Percentiles rank a stretch among this genome's conserved stretches.
Evolutionary conservation across 2,329 filamentous ascomycete species (phyloP).

Genomic region (Nemania sp.): DNA sequence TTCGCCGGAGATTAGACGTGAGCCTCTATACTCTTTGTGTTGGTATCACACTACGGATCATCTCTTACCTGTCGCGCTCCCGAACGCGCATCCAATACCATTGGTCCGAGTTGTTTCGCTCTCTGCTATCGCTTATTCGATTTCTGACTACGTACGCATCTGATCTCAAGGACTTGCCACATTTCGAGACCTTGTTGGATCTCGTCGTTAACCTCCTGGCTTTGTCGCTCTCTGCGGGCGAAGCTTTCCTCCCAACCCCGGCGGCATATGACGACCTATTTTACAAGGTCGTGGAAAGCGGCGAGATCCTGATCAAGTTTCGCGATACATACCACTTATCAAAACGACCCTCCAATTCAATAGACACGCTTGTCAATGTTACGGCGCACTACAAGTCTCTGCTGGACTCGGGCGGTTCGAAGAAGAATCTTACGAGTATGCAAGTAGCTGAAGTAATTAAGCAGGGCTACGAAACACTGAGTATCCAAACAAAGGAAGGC

Average conservation of each 20-base stretch:
- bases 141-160: constrained; percentile 87
- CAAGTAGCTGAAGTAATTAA: constrained; percentile 93
- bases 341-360: constrained; percentile 67
- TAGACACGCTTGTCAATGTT: constrained; percentile 82
- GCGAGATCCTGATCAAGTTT: constrained; percentile 81
- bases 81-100: constrained; percentile 85
- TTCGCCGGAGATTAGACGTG: constrained; percentile 82
- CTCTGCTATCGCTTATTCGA: constrained; percentile 81
- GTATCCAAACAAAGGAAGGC: constrained; percentile 86
- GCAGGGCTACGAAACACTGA: constrained; percentile 92
- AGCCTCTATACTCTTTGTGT: constrained; percentile 82
- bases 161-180: constrained; percentile 71
- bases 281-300: constrained; percentile 95
- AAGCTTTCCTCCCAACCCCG: constrained; percentile 86
- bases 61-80: constrained; percentile 82
- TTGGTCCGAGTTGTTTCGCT: constrained; percentile 94
- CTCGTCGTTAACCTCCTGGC: constrained; percentile 82
- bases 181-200: constrained; percentile 75
- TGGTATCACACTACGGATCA: constrained; percentile 78
- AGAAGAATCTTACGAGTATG: constrained; percentile 73
- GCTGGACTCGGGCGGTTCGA: constrained; percentile 49
- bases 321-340: constrained; percentile 72
- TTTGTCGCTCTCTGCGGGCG: constrained; percentile 81
- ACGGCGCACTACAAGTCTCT: constrained; percentile 86
- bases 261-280: constrained; percentile 94